Base-by-base conservation (phyloP, 2,329 filamentous ascomycete species). In the Xylariaceae sp. region DNA sequence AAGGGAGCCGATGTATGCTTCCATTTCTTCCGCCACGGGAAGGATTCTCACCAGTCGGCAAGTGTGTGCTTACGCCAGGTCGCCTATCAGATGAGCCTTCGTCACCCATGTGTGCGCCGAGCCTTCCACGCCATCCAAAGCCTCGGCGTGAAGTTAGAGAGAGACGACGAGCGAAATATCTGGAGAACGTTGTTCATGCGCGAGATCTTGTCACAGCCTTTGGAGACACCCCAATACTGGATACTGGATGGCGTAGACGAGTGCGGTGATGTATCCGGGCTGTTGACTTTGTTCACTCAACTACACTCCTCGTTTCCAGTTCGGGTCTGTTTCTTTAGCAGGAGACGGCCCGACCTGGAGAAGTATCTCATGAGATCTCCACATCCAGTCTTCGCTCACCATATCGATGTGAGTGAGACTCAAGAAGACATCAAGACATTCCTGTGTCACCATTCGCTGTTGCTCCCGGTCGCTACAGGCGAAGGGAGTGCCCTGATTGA, bases 161-260 rank as follows among this genome's bases (percentile, higher is more conserved):
- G 15, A 12, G 28, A 31, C n/a, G 17, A 35, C 15, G 17, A 23
- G 12, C 26, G 37, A 12, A 15, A 31, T 3, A 21, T 39, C 28
- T 39, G 37, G 37, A 16, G 37, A 8, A 21, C 13, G 9, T 18
- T 34, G 3, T 39, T 39, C 24, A 2, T 34, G 19, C 30, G 24
- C 15, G 31, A 19, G 6, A 34, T 39, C 12, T 39, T 39, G 7
- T 4, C 16, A 17, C 17, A 18, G 3, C 9, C 14, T 5, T 18
- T 15, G 9, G 11, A 21, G 2, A 17, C n/a, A 6, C 21, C 21
- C 11, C 26, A 35, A 9, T 40, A 31, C 15, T 40, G 38, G 38
- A n/a, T 40, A 13, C 34, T 40, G 11, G 38, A 40, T 30, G 37
- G 37, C n/a, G n/a, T 39, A 6, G 31, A 39, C 31, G 37, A 39